phyloP scores from a whole-genome alignment of 1,139 yeast species.

The Geotrichum histeridarum region DNA sequence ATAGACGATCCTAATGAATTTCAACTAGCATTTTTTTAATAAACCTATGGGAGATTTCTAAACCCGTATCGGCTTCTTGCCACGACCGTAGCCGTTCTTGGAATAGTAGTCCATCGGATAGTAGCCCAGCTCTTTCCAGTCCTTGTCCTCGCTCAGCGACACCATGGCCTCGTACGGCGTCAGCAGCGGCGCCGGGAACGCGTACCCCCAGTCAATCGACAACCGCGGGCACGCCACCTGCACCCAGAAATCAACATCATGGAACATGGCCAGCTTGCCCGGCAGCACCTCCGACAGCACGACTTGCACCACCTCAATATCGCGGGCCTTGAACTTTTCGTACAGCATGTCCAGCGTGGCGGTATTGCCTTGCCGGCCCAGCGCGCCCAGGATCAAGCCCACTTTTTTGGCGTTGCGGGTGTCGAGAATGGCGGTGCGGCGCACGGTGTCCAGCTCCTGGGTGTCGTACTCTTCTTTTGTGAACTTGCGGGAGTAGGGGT shows the following conservation, averaged over 20 bases:
- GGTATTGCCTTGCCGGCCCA: slow-evolving; percentile 93
- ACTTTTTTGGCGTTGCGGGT: slow-evolving; percentile 59
- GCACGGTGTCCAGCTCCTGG: slow-evolving; percentile 65
- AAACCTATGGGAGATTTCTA: background rate
- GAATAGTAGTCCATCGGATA: slow-evolving; percentile 97
- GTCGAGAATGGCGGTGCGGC: slow-evolving; percentile 66
- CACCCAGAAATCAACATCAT: slow-evolving; percentile 88
- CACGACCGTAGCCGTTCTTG: slow-evolving; percentile 89
- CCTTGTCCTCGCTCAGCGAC: slow-evolving; percentile 63
- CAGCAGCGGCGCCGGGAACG: slow-evolving; percentile 81
- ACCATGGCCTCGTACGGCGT: slow-evolving; percentile 98
- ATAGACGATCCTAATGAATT: background rate
- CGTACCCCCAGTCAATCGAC: slow-evolving; percentile 98
- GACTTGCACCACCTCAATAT: slow-evolving; percentile 71
- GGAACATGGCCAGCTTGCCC: slow-evolving; percentile 85
- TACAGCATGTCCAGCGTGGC: slow-evolving; percentile 66
- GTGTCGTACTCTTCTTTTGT: slow-evolving; percentile 87
- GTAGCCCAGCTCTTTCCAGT: slow-evolving; percentile 53
- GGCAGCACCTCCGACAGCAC: slow-evolving; percentile 92
- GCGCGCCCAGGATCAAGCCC: slow-evolving; percentile 88
- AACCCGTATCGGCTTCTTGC: slow-evolving; percentile 51
- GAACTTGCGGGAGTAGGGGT: slow-evolving; percentile 88
- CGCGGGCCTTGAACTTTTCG: slow-evolving; percentile 46
- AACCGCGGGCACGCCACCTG: slow-evolving; percentile 97
- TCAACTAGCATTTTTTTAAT: background rate